A percentile compares a stretch with the other conserved stretches of the same genome.
Evolutionary conservation across 768 basidiomycete genomes (phyloP).

Genomic region (Saitozyma sp.): DNA sequence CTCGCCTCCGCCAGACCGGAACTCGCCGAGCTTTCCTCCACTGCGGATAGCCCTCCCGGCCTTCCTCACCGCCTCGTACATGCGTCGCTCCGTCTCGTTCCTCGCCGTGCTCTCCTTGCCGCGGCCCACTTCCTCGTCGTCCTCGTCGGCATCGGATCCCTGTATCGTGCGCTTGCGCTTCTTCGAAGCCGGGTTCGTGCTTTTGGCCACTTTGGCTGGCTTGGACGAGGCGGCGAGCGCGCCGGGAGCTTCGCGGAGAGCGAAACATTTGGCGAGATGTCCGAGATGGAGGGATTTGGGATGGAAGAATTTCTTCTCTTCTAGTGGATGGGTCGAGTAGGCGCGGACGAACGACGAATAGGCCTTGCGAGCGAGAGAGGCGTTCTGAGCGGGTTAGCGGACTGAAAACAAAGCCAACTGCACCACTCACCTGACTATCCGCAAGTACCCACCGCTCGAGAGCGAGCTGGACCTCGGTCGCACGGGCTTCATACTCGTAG

Average conservation of each 20-base stretch:
- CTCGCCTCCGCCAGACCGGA: slow-evolving; percentile 42
- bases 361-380: slow-evolving; percentile 73
- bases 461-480: slow-evolving; percentile 91
- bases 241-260: slow-evolving; percentile 49
- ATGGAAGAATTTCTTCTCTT: slow-evolving; percentile 96
- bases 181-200: slow-evolving; percentile 20
- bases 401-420: background rate
- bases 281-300: slow-evolving; percentile 90
- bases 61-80: slow-evolving; percentile 79
- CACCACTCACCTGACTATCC: slow-evolving; percentile 64
- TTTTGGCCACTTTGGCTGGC: slow-evolving; percentile 17
- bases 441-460: slow-evolving; percentile 91
- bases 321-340: slow-evolving; percentile 92
- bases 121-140: slow-evolving; percentile 53
- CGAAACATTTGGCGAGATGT: slow-evolving; percentile 60
- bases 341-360: slow-evolving; percentile 92
- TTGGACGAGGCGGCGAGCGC: slow-evolving; percentile 19
- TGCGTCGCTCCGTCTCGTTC: slow-evolving; percentile 71
- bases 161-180: slow-evolving; percentile 48
- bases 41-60: slow-evolving; percentile 80
- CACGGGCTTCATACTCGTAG: slow-evolving; percentile 77
- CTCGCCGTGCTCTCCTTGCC: slow-evolving; percentile 45
- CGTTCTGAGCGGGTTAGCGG: slow-evolving; percentile 60
- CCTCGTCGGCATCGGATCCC: slow-evolving; percentile 36
- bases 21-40: slow-evolving; percentile 59